phyloP scores from a whole-genome alignment of 768 basidiomycete species.

The Tulasnella sp. region DNA sequence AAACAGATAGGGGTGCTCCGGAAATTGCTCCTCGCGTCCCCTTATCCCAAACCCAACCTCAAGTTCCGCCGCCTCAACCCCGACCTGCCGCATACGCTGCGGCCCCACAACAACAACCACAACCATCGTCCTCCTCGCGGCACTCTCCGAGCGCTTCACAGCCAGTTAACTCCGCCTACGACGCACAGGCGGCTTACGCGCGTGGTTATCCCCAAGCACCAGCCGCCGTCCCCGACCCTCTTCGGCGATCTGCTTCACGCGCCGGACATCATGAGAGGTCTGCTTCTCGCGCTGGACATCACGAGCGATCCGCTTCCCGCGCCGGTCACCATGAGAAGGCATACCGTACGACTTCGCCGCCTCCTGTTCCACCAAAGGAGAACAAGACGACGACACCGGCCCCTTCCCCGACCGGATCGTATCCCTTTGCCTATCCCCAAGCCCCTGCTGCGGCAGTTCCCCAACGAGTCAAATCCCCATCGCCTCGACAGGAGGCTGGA shows the following conservation, averaged over 20 bases:
- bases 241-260: background rate
- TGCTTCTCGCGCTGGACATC: background rate
- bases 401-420: background rate
- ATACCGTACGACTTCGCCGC: background rate
- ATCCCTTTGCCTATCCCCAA: background rate
- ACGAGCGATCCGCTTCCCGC: background rate
- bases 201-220: background rate
- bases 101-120: background rate
- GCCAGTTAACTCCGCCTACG: conserved; percentile 8
- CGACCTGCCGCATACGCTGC: background rate
- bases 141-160: conserved; percentile 13
- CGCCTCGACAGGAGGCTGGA: background rate
- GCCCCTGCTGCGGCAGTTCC: background rate
- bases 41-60: conserved; percentile 9
- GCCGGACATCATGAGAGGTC: conserved; percentile 1
- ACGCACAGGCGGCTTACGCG: background rate
- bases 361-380: background rate
- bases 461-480: background rate
- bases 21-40: conserved; percentile 6
- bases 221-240: background rate
- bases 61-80: background rate
- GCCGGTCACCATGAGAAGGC: background rate
- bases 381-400: background rate
- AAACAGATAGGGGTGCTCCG: conserved; percentile 3
- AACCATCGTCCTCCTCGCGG: conserved; percentile 1